Conservation (phyloP, 2,329 filamentous ascomycete genomes). For the Cladosporium sphaerospermum region DNA sequence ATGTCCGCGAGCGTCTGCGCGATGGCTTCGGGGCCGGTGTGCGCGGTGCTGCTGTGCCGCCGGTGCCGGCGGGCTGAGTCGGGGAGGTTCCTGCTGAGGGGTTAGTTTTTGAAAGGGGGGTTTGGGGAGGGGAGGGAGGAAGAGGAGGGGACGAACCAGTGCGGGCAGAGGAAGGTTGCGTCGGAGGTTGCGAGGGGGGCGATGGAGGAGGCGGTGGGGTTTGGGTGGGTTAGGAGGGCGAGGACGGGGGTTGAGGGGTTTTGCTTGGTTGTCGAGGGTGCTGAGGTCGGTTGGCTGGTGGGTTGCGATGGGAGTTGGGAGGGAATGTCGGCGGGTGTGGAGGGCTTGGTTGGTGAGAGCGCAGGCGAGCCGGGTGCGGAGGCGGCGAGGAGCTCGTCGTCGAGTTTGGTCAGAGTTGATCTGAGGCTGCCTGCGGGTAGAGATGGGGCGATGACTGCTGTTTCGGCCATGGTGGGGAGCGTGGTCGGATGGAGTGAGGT, state of each 20-base stretch:
- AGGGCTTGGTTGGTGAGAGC: background rate
- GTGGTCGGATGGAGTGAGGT: too few relatives aligned
- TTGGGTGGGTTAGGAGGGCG: background rate
- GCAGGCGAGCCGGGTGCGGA: constrained; percentile 7
- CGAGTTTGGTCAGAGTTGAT: constrained; percentile 4
- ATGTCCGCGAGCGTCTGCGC: background rate
- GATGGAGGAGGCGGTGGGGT: background rate
- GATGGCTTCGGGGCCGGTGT: constrained; percentile 5
- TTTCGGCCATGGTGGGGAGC: background rate
- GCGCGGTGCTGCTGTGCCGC: background rate
- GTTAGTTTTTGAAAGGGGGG: background rate
- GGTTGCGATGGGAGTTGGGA: background rate
- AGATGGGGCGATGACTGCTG: constrained; percentile 4
- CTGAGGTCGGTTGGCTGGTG: constrained; percentile 2
- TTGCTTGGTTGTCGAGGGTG: background rate
- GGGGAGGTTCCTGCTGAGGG: constrained; percentile 1
- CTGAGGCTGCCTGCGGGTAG: constrained; percentile 6
- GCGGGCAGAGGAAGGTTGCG: constrained; percentile 1
- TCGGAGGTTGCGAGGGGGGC: background rate
- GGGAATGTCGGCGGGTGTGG: background rate
- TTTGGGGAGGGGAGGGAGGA: background rate
- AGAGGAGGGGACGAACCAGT: background rate
- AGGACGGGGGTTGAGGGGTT: background rate
- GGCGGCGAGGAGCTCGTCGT: constrained; percentile 8
- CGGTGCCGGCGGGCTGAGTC: background rate